Percentiles rank a stretch among this genome's conserved stretches.
These are phyloP conservation scores for Trichophyton verrucosum DNA, from an alignment of 2,329 filamentous ascomycete genomes.

Conservation along the genomic window DNA sequence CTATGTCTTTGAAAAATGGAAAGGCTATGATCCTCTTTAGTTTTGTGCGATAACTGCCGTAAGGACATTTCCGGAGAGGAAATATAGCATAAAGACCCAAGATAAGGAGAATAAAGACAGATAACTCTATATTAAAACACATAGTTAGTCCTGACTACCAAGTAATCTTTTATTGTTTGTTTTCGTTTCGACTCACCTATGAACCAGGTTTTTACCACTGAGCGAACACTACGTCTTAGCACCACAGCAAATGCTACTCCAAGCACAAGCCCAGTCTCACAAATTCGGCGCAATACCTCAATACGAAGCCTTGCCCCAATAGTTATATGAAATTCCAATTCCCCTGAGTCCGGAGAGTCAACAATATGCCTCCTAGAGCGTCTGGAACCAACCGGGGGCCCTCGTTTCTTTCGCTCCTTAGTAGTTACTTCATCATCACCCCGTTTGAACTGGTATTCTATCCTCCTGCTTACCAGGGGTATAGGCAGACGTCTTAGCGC, in stretches of 20 bases:
- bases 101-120: constrained; percentile 22
- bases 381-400: background rate
- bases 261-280: constrained; percentile 44
- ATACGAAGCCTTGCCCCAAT: constrained; percentile 25
- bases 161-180: background rate
- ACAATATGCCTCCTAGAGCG: background rate
- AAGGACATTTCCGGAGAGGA: constrained; percentile 42
- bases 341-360: constrained; percentile 14
- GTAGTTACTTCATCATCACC: background rate
- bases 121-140: constrained; percentile 22
- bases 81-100: constrained; percentile 36
- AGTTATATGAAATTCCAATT: constrained; percentile 15
- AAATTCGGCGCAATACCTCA: constrained; percentile 37
- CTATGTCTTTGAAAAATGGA: constrained; percentile 63
- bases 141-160: background rate
- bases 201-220: constrained; percentile 25
- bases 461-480: constrained; percentile 37
- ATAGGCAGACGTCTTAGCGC: constrained; percentile 76
- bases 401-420: background rate
- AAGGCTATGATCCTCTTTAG: constrained; percentile 35
- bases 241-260: constrained; percentile 38
- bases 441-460: background rate
- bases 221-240: constrained; percentile 21
- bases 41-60: constrained; percentile 15
- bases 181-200: constrained; percentile 23